Evolutionary conservation across 306 rosid genomes (phyloP), one percentile per base, ranked within the genome.

Genomic region (Castanea crenata): DNA sequence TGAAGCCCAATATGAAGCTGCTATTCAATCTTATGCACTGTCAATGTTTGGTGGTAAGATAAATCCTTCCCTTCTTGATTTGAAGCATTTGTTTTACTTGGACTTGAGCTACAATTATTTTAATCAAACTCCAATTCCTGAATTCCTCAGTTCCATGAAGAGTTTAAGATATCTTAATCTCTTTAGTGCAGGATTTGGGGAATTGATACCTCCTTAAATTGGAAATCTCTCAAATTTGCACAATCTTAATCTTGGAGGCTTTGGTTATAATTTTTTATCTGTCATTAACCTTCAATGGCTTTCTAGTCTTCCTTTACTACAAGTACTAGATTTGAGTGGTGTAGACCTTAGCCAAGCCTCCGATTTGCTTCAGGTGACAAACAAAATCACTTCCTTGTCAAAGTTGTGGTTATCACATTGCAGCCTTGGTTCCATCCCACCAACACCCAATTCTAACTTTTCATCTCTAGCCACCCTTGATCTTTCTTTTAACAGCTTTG

Each of bases 251-350:
- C 41, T 35, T 35, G 41, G 41, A 3, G 41, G 41, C 2, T 5
- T 35, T 35, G 0, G 2, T 35, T 3, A 2, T 35, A 35, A 35
- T 35, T 1, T 1, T 0, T 72, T 51, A 2, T 19, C 61, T 38
- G 21, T 5, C 16, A 74, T 74, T 69, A 79, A 80, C 18, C 18
- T 64, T 8, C 4, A 44, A 15, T 86, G 87, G 83, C 4, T 83
- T 46, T 77, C 87, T 34, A n/a, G 74, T 6, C 83, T 86, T 71
- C 13, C 55, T 5, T 80, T 69, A 10, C 59, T 86, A 2, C 54
- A 62, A 3, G 5, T 68, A 35, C 80, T 86, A 76, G 77, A 76
- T 74, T 34, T 85, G 80, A 54, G 51, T 54, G 55, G 49, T 19
- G 77, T 76, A 32, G 4, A 57, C 69, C 74, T 86, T 16, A 63